Conservation (phyloP, 2,329 filamentous ascomycete genomes). For the Beauveria varroae region DNA sequence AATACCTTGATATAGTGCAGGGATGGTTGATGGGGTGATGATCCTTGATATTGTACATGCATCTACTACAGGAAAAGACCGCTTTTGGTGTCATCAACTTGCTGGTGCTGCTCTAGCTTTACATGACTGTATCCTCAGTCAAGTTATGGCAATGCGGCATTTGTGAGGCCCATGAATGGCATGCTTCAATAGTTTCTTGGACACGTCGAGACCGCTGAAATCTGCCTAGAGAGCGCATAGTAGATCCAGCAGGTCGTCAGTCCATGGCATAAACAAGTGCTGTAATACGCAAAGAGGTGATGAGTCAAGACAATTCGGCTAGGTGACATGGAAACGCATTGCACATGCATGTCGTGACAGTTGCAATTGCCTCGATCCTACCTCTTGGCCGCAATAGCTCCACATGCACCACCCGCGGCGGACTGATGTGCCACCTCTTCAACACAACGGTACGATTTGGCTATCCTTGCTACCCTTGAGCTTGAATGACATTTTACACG, state of each 20-base stretch:
- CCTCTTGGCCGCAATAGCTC: background rate
- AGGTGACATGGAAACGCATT: background rate
- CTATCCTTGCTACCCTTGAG: background rate
- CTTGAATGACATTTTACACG: too few relatives aligned
- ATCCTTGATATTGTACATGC: too few relatives aligned
- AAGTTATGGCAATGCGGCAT: background rate
- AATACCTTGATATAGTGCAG: too few relatives aligned
- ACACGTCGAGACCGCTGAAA: too few relatives aligned
- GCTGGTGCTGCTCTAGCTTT: too few relatives aligned
- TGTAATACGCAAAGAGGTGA: background rate
- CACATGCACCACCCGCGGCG: background rate
- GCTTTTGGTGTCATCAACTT: too few relatives aligned
- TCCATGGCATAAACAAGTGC: background rate
- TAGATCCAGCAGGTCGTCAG: too few relatives aligned
- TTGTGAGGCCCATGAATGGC: background rate
- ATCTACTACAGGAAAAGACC: too few relatives aligned
- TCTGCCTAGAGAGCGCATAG: too few relatives aligned
- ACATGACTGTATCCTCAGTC: too few relatives aligned
- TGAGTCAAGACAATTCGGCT: background rate
- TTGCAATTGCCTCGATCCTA: background rate
- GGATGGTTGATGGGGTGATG: too few relatives aligned
- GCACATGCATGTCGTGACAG: background rate
- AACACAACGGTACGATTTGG: background rate
- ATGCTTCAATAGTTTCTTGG: background rate
- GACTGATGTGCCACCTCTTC: background rate